These are phyloP conservation scores for Verticillium nonalfalfae DNA, from an alignment of 2,329 filamentous ascomycete species.

Conservation along the genomic window DNA sequence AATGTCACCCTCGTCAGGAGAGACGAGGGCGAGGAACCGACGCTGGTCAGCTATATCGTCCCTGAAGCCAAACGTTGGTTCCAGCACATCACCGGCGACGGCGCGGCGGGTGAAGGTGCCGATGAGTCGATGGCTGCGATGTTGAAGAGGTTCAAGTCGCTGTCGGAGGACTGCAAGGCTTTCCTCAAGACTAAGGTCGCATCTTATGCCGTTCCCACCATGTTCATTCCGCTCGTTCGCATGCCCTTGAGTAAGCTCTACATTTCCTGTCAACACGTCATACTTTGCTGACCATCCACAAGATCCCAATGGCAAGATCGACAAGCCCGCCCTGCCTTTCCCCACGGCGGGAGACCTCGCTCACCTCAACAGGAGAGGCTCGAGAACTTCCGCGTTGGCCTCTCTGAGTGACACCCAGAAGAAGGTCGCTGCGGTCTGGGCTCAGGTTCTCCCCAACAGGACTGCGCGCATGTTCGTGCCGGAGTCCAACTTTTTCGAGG, in stretches of 20 bases:
- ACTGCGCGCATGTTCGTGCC: conserved; percentile 24
- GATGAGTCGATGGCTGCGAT: conserved; percentile 15
- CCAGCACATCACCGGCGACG: neutral
- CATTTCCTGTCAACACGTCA: neutral
- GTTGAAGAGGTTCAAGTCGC: conserved; percentile 30
- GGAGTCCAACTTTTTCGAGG: conserved; percentile 30
- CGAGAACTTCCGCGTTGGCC: neutral
- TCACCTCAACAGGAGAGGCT: conserved; percentile 26
- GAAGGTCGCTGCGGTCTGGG: conserved; percentile 39
- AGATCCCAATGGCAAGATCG: conserved; percentile 76
- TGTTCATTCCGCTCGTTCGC: conserved; percentile 22
- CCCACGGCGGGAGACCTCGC: conserved; percentile 43
- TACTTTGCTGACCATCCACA: conserved; percentile 20
- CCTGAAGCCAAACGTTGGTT: conserved; percentile 46
- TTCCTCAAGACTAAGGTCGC: conserved; percentile 7
- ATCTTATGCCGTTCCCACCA: conserved; percentile 34
- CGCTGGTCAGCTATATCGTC: conserved; percentile 83
- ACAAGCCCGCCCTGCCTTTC: conserved; percentile 72
- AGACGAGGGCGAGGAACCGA: conserved; percentile 79
- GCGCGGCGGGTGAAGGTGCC: conserved; percentile 2
- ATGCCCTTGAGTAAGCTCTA: conserved; percentile 12
- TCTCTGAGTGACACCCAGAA: conserved; percentile 50
- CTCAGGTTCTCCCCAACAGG: conserved; percentile 11
- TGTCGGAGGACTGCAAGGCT: conserved; percentile 28
- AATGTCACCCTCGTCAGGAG: conserved; percentile 80